Conservation (phyloP, 139 green algal species). For the Astrephomene gubernaculifera region DNA sequence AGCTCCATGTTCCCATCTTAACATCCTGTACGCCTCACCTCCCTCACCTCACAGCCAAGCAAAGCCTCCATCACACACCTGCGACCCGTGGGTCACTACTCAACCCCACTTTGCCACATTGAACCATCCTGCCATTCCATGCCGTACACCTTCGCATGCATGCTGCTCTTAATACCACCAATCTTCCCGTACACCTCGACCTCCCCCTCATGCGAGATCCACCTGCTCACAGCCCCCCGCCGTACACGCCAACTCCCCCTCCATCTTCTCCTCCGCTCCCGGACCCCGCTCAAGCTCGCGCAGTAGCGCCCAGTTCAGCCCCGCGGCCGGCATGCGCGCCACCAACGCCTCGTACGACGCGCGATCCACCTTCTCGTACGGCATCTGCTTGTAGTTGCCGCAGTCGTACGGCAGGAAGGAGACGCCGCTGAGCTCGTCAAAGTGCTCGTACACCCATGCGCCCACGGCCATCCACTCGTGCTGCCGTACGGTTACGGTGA, state of each 20-base stretch:
- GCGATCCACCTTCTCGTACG: constrained; percentile 54
- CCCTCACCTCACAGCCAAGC: too few relatives aligned
- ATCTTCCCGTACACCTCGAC: too few relatives aligned
- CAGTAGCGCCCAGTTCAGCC: constrained; percentile 51
- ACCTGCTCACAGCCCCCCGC: constrained; percentile 55
- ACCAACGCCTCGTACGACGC: constrained; percentile 44
- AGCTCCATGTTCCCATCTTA: too few relatives aligned
- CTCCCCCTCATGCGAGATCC: constrained; percentile 40
- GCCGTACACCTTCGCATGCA: too few relatives aligned
- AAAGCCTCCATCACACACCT: too few relatives aligned
- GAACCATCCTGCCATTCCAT: too few relatives aligned
- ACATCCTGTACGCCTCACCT: too few relatives aligned
- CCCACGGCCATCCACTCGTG: constrained; percentile 61
- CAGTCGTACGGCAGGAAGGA: constrained; percentile 64
- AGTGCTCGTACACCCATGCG: constrained; percentile 65
- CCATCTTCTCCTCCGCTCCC: constrained; percentile 29
- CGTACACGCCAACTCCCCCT: constrained; percentile 57
- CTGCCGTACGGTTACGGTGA: constrained; percentile 59
- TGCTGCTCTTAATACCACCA: too few relatives aligned
- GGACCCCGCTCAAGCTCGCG: constrained; percentile 49
- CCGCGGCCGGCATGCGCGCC: constrained; percentile 48
- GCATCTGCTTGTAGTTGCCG: constrained; percentile 58
- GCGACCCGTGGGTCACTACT: too few relatives aligned
- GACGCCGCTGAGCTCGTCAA: constrained; percentile 59
- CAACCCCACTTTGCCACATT: too few relatives aligned